Conservation (phyloP, 73 alveolate genomes). For the Uronychia binucleata region DNA sequence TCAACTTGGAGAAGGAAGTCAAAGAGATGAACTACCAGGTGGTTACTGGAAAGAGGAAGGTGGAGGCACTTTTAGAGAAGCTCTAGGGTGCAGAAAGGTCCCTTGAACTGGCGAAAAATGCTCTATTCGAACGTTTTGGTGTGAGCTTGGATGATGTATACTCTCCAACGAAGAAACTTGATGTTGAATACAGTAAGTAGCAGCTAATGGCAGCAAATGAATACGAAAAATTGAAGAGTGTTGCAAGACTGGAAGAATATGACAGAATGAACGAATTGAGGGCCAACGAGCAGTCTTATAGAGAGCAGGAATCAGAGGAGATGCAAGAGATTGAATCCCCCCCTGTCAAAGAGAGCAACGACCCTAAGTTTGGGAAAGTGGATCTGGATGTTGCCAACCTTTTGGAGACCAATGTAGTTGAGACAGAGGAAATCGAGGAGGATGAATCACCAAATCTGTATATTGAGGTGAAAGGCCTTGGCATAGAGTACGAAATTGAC, state of each 20-base stretch:
- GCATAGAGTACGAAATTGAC: slow-evolving; percentile 11
- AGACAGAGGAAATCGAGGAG: background rate
- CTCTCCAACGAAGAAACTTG: slow-evolving; percentile 10
- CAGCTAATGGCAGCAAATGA: slow-evolving; percentile 1
- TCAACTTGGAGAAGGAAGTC: slow-evolving; percentile 50
- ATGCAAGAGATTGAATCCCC: background rate
- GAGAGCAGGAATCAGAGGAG: background rate
- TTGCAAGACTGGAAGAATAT: background rate
- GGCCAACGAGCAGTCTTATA: background rate
- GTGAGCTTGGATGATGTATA: slow-evolving; percentile 9
- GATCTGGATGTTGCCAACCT: slow-evolving; percentile 1
- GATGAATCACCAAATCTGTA: background rate
- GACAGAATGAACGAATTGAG: background rate
- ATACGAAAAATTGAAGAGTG: background rate
- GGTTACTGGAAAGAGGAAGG: slow-evolving; percentile 29
- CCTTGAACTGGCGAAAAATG: slow-evolving; percentile 33
- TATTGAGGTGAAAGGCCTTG: slow-evolving; percentile 4
- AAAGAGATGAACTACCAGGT: slow-evolving; percentile 41
- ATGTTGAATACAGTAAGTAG: slow-evolving; percentile 22
- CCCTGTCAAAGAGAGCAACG: background rate
- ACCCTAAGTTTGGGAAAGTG: background rate
- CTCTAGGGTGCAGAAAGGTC: background rate
- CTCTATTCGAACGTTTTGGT: slow-evolving; percentile 32
- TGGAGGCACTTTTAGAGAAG: slow-evolving; percentile 51
- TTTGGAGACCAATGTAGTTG: background rate